Evolutionary conservation across 176 grass and related monocot genomes (phyloP), one percentile per base, ranked within the genome.

Genomic region (Luzula sylvatica): DNA sequence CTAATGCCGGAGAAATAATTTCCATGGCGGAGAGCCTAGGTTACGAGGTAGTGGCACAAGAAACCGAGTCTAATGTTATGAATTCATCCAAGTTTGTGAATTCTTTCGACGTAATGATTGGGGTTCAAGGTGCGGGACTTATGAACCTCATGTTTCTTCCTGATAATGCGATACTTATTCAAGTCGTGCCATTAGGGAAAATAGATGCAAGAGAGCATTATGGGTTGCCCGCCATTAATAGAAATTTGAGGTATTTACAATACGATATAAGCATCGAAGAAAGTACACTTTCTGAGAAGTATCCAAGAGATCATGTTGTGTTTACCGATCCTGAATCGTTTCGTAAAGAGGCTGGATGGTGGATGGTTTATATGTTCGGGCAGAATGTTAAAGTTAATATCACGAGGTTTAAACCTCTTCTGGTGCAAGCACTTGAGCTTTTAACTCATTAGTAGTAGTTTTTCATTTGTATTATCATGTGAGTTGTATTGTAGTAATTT

Each of bases 271-370:
- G 28, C 30, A 39, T 53, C 25, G 21, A 68, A 2, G 65, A 68
- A 38, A 68, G 65, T 50, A 42, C 65, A 42, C 50, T 68, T 41
- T 24, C 55, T 17, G 42, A 43, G 20, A 51, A 68, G 49, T 68
- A 68, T 53, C 49, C 65, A 0, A 68, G 50, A 55, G 65, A 68
- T 38, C 65, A 68, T 68, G 49, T 50, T 40, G 45, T 51, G 11
- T 51, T 68, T 23, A 11, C 45, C 11, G 65, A 68, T 50, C 65
- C 65, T 2, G 25, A 53, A 25, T 55, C 50, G 7, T 24, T 68
- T 17, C 65, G 55, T 53, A 72, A 78, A 3, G 40, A 28, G 16
- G 40, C 52, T 53, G 65, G 65, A 51, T 68, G 65, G 65, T 51
- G 30, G 49, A 23, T 23, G 3, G 38, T 55, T 27, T 68, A 53